Conservation (phyloP, 2,329 filamentous ascomycete genomes). For the Zalaria obscura region DNA sequence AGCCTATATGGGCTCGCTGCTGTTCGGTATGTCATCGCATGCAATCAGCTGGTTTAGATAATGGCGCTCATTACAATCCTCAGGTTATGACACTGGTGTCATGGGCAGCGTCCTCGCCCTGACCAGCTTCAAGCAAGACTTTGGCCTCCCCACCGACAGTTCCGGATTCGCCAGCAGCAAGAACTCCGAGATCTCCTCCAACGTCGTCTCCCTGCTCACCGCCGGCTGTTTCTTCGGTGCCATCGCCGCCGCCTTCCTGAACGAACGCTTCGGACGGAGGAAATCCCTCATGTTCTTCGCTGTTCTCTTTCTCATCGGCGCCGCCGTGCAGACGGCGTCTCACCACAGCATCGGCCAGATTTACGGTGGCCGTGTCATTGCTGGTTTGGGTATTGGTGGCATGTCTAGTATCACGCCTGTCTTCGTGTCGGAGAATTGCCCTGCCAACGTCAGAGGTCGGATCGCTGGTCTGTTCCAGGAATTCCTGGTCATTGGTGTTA, state of each 20-base stretch:
- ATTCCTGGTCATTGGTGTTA: conserved; percentile 37
- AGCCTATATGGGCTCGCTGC: conserved; percentile 28
- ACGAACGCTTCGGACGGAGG: conserved; percentile 43
- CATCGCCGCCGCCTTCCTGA: conserved; percentile 39
- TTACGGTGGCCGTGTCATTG: conserved; percentile 49
- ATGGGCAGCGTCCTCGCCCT: conserved; percentile 53
- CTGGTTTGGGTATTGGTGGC: conserved; percentile 36
- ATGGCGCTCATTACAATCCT: not conserved
- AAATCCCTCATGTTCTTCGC: conserved; percentile 41
- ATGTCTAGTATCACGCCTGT: conserved; percentile 43
- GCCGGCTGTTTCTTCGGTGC: conserved; percentile 54
- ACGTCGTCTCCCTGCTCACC: conserved; percentile 56
- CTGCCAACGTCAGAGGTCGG: conserved; percentile 42
- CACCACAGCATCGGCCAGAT: conserved; percentile 45
- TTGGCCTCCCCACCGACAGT: conserved; percentile 23
- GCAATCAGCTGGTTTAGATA: too few species aligned
- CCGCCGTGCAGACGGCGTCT: conserved; percentile 48
- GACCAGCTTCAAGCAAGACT: conserved; percentile 34
- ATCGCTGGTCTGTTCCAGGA: conserved; percentile 46
- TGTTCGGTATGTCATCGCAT: conserved; percentile 21
- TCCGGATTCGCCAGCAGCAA: conserved; percentile 33
- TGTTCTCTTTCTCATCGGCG: conserved; percentile 44
- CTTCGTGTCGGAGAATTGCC: conserved; percentile 46
- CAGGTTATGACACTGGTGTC: conserved; percentile 44
- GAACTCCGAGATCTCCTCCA: conserved; percentile 41